Evolutionary conservation across 306 rosid species (phyloP).

Genomic region (Medicago lupulina): DNA sequence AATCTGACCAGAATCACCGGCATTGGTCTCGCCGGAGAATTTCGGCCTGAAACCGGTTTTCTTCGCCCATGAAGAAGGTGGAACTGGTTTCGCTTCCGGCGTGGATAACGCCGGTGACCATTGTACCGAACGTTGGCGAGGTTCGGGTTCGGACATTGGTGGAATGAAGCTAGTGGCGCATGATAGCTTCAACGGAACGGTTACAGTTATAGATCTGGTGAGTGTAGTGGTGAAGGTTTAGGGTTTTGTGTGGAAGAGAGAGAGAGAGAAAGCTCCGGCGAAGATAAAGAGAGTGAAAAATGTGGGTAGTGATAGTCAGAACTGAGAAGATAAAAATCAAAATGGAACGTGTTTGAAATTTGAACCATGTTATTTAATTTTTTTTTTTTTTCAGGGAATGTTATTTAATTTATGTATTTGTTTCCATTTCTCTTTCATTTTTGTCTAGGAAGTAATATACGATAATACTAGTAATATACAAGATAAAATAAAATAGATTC

Average conservation of each 20-base stretch:
- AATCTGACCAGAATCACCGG: constrained; percentile 71
- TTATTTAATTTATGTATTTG: no score
- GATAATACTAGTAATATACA: no score
- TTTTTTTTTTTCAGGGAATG: no score
- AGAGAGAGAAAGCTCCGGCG: constrained; percentile 46
- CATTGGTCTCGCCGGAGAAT: constrained; percentile 93
- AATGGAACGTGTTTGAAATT: no score
- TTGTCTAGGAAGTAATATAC: no score
- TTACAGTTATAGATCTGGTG: constrained; percentile 59
- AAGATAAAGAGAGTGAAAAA: constrained; percentile 20
- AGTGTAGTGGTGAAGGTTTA: constrained; percentile 30
- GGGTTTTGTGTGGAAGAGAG: constrained; percentile 44
- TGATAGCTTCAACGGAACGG: constrained; percentile 32
- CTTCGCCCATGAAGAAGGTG: constrained; percentile 96
- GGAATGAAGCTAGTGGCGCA: constrained; percentile 43
- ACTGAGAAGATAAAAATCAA: not conserved
- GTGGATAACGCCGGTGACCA: constrained; percentile 73
- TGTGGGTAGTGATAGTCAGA: constrained; percentile 6
- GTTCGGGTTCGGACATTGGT: constrained; percentile 70
- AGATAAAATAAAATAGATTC: no score
- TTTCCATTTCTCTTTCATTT: no score
- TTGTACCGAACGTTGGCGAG: constrained; percentile 74
- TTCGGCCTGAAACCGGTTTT: constrained; percentile 87
- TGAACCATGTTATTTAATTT: no score
- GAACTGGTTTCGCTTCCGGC: constrained; percentile 54